Evolutionary conservation across 352 stramenopile species (phyloP).

Genomic region (Phytophthora multivora): DNA sequence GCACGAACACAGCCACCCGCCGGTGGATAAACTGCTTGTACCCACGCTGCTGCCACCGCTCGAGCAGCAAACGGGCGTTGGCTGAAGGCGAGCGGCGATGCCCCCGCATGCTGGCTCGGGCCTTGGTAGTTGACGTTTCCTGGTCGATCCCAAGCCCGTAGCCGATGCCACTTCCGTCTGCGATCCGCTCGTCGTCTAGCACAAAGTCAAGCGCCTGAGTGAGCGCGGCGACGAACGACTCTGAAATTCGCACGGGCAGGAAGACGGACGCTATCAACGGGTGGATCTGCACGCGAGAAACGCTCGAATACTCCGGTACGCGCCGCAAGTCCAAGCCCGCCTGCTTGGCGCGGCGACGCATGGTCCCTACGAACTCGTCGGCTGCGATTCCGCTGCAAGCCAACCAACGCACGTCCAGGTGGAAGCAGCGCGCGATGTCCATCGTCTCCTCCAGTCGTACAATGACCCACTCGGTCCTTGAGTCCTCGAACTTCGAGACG

Average conservation of each 20-base stretch:
- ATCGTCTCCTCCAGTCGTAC: constrained; percentile 69
- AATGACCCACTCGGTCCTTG: constrained; percentile 76
- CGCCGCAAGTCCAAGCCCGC: constrained; percentile 65
- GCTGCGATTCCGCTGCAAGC: constrained; percentile 78
- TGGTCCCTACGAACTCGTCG: constrained; percentile 72
- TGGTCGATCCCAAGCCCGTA: constrained; percentile 70
- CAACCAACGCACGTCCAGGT: constrained; percentile 79
- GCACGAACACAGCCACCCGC: constrained; percentile 67
- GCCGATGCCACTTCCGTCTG: constrained; percentile 61
- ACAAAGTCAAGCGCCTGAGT: constrained; percentile 63
- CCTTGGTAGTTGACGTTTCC: constrained; percentile 34
- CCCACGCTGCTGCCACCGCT: constrained; percentile 58
- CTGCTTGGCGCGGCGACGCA: constrained; percentile 73
- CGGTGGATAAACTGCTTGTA: constrained; percentile 84
- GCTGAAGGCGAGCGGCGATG: constrained; percentile 41
- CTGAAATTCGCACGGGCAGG: constrained; percentile 37
- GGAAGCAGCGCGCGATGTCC: constrained; percentile 59
- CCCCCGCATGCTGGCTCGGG: constrained; percentile 9
- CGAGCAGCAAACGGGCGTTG: constrained; percentile 39
- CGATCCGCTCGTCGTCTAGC: constrained; percentile 73
- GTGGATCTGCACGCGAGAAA: constrained; percentile 77
- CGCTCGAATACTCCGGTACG: constrained; percentile 76
- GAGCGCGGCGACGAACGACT: constrained; percentile 38
- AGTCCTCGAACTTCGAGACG: constrained; percentile 40
- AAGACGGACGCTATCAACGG: constrained; percentile 72